Base-by-base conservation (phyloP, 176 grass and related monocot genomes). In the Miscanthus lutarioriparius region DNA sequence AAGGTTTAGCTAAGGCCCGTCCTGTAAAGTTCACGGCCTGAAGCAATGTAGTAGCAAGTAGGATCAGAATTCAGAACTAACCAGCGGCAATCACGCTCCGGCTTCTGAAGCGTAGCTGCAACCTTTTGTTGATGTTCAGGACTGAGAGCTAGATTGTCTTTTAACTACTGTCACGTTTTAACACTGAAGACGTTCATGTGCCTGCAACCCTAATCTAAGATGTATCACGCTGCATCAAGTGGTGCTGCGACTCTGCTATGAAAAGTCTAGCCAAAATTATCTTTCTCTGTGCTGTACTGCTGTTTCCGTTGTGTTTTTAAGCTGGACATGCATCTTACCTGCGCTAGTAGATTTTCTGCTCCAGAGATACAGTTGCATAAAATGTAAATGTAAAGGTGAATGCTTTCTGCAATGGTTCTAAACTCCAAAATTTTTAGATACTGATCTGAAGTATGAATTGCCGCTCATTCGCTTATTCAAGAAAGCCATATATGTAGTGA, bases 41-140 rank as follows among this genome's bases (percentile, higher is more conserved):
- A 26, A 45, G 36, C 59, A 41, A 30, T 30, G 2, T 30, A 30
- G 43, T 49, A 32, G 43, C n/a, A 19, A 64, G 40, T 79, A 61
- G 45, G 49, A 81, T 58, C 20, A 20, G 9, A 61, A 49, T 27
- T 28, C 41, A 73, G 14, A 32, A 49, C 27, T 25, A 75, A 62
- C 28, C 28, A 12, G 15, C 6, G 3, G 23, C 20, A 22, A 58
- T 51, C 22, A 0, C 19, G 9, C 19, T 38, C 27, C n/a, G 7
- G 62, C 44, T 77, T 70, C 44, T 45, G 22, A 48, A 58, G 27
- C 48, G 4, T 83, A 64, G 40, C 83, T 75, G 43, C n/a, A 75
- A 10, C 49, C 63, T 49, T 33, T 33, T 33, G 32, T 33, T 77
- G 22, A 70, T 70, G 36, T 67, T 71, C 9, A 79, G 28, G 65